Evolutionary conservation across 495 filamentous ascomycete species (phyloP).

Genomic region (Symbiotaphrina buchneri): DNA sequence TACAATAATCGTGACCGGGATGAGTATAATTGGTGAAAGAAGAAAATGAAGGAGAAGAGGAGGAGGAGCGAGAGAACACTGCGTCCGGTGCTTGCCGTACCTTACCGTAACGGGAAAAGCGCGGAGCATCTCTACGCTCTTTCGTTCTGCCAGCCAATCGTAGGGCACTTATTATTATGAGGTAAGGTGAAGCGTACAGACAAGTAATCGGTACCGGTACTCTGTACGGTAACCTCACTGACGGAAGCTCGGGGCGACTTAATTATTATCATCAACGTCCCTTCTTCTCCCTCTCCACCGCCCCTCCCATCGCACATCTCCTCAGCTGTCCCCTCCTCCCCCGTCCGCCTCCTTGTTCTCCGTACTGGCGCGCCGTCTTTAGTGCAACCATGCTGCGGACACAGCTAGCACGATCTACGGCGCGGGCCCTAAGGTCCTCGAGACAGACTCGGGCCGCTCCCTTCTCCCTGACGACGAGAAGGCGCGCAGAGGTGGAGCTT

Average conservation of each 20-base stretch:
- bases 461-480: slow-evolving; percentile 50
- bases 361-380: slow-evolving; percentile 25
- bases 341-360: slow-evolving; percentile 3
- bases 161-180: neutral
- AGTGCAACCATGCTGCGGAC: slow-evolving; percentile 83
- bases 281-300: slow-evolving; percentile 5
- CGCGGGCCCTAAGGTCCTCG: slow-evolving; percentile 45
- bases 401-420: slow-evolving; percentile 67
- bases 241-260: neutral
- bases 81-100: slow-evolving; percentile 3
- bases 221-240: too few species aligned
- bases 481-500: slow-evolving; percentile 78
- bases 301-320: slow-evolving; percentile 11
- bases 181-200: too few species aligned
- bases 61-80: slow-evolving; percentile 7
- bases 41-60: slow-evolving; percentile 13
- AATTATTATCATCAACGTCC: slow-evolving; percentile 2
- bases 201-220: too few species aligned
- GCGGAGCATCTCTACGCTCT: neutral
- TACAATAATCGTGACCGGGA: slow-evolving; percentile 76
- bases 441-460: slow-evolving; percentile 38
- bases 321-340: slow-evolving; percentile 1
- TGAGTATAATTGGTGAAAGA: slow-evolving; percentile 23
- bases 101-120: neutral
- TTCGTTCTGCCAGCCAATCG: slow-evolving; percentile 1